Percentiles rank a stretch among this genome's conserved stretches.
Conservation (phyloP, 768 basidiomycete species). For the Trametes meyenii region DNA sequence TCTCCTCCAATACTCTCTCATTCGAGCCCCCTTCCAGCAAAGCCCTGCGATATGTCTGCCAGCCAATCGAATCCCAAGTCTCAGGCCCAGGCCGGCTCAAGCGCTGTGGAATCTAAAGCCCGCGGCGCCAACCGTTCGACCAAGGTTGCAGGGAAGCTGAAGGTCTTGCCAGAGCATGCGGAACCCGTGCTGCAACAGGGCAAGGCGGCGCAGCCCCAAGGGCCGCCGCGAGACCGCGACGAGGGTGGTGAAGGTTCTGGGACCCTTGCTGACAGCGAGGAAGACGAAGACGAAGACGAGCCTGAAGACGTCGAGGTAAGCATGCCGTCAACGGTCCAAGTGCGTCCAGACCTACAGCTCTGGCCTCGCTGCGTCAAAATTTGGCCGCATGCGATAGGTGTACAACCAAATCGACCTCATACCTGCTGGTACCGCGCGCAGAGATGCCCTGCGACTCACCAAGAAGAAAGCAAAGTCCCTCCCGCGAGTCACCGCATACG, state of each 20-base stretch:
- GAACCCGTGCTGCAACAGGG: constrained; percentile 44
- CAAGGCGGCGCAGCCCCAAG: constrained; percentile 15
- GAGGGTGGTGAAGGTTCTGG: constrained; percentile 33
- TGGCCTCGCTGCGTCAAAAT: neutral
- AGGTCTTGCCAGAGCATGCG: constrained; percentile 86
- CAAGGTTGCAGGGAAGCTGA: constrained; percentile 83
- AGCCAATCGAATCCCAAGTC: constrained; percentile 24
- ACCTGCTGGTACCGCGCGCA: constrained; percentile 89
- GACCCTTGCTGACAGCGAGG: constrained; percentile 60
- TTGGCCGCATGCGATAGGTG: constrained; percentile 50
- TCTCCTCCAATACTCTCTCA: neutral
- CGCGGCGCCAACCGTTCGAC: constrained; percentile 80
- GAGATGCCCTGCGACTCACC: constrained; percentile 87
- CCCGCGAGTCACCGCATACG: constrained; percentile 95
- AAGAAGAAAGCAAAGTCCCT: constrained; percentile 94
- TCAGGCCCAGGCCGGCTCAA: neutral
- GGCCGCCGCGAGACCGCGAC: constrained; percentile 26
- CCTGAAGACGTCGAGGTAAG: constrained; percentile 64
- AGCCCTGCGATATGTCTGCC: constrained; percentile 19
- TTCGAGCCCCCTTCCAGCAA: too few species aligned
- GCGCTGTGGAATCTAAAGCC: constrained; percentile 50
- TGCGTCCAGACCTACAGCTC: neutral
- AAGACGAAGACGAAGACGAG: constrained; percentile 63
- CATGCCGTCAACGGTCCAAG: constrained; percentile 7
- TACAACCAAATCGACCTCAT: constrained; percentile 94